A percentile compares a stretch with the other conserved stretches of the same genome.
Evolutionary conservation across 2,329 filamentous ascomycete genomes (phyloP).

Genomic region (Verticillium nubilum): DNA sequence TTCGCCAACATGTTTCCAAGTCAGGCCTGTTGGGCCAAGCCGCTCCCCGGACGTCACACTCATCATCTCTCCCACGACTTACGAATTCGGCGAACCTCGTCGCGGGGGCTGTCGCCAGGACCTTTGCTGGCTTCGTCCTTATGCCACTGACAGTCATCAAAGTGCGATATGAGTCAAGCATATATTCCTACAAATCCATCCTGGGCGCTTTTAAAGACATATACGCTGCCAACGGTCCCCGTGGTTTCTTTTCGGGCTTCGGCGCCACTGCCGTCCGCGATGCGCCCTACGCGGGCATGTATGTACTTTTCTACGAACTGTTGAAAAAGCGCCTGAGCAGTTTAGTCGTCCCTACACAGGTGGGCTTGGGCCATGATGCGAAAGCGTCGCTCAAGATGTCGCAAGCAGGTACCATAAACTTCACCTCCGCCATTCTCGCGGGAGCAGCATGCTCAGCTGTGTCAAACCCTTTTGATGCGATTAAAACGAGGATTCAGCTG

Average conservation of each 20-base stretch:
- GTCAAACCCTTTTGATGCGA: constrained; percentile 93
- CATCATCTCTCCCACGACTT: constrained; percentile 74
- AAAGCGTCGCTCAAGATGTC: constrained; percentile 4
- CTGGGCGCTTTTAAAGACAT: constrained; percentile 71
- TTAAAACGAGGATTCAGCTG: constrained; percentile 92
- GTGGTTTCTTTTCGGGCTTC: constrained; percentile 89
- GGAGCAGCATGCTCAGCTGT: constrained; percentile 79
- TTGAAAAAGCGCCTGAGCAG: constrained; percentile 59
- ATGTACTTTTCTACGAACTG: constrained; percentile 90
- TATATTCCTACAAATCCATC: constrained; percentile 80
- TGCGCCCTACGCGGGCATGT: constrained; percentile 93
- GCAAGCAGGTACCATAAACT: constrained; percentile 50
- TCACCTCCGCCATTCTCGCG: constrained; percentile 73
- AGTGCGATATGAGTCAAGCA: constrained; percentile 85
- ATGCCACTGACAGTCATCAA: constrained; percentile 98
- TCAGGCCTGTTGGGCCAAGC: constrained; percentile 17
- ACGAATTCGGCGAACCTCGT: constrained; percentile 80
- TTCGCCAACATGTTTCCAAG: constrained; percentile 59
- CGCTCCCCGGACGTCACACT: constrained; percentile 28
- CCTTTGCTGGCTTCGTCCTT: constrained; percentile 81
- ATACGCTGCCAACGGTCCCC: constrained; percentile 62
- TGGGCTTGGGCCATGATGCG: constrained; percentile 5
- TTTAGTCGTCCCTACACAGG: not conserved
- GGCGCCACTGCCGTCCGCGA: constrained; percentile 90
- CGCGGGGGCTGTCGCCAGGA: constrained; percentile 78